Conservation (phyloP, 2,329 filamentous ascomycete genomes). For the Cercospora zeina region DNA sequence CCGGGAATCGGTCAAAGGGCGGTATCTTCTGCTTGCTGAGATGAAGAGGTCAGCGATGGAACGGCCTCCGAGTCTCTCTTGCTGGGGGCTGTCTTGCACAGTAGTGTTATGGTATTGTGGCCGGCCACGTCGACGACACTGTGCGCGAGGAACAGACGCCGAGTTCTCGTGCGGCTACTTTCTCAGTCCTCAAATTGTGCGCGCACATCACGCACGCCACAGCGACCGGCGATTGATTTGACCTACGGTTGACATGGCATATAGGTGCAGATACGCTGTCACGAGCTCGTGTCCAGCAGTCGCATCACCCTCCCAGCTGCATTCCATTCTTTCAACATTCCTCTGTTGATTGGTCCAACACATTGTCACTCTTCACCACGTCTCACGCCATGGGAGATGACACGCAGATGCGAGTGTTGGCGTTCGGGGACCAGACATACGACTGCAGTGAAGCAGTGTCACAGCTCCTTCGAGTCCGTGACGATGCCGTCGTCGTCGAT, state of each 20-base stretch:
- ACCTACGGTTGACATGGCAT: neutral
- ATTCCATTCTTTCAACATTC: slow-evolving; percentile 5
- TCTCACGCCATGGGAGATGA: slow-evolving; percentile 12
- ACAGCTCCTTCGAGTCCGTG: slow-evolving; percentile 19
- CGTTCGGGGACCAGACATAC: slow-evolving; percentile 33
- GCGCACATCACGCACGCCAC: neutral
- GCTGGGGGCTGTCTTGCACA: neutral
- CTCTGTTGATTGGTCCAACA: slow-evolving; percentile 6
- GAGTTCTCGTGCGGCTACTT: neutral
- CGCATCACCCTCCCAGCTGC: neutral
- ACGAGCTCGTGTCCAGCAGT: neutral
- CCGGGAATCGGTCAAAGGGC: no score
- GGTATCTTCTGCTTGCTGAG: no score
- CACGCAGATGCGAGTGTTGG: slow-evolving; percentile 18
- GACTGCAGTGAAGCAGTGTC: slow-evolving; percentile 25
- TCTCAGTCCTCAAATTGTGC: neutral
- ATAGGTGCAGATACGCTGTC: slow-evolving; percentile 3
- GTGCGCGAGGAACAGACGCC: neutral
- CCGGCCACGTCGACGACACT: neutral
- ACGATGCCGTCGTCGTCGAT: slow-evolving; percentile 24
- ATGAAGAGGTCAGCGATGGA: no score
- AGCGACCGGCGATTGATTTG: neutral
- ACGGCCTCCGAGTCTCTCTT: neutral
- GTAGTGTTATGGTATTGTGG: neutral
- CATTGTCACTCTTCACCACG: slow-evolving; percentile 7